phyloP scores from a whole-genome alignment of 2,329 filamentous ascomycete genomes.

The Cladobotryum mycophilum region DNA sequence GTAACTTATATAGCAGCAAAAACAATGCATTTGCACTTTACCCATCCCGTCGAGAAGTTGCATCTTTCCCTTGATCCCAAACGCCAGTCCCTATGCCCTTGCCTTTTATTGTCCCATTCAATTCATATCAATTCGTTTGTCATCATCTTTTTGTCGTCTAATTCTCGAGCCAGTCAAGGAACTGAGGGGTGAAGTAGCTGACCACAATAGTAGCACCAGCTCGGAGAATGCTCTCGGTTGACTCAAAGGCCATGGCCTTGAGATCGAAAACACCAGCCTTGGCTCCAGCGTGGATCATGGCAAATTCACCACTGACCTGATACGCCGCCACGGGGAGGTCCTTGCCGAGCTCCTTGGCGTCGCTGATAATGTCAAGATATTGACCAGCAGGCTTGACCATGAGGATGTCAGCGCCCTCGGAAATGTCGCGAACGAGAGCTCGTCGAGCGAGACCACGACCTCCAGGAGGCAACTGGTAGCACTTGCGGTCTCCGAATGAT shows the following conservation, averaged over 20 bases:
- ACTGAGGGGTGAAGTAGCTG: constrained; percentile 87
- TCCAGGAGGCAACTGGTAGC: constrained; percentile 93
- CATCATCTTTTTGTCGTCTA: constrained; percentile 19
- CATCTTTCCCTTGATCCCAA: neutral
- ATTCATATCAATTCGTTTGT: neutral
- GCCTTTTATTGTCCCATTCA: neutral
- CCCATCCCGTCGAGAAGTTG: neutral
- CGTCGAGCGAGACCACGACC: constrained; percentile 86
- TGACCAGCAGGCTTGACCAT: constrained; percentile 98
- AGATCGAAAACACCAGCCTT: constrained; percentile 96
- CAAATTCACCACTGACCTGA: constrained; percentile 93
- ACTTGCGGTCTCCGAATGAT: constrained; percentile 88
- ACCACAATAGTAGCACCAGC: constrained; percentile 91
- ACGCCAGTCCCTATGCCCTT: neutral
- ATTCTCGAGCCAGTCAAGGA: constrained; percentile 59
- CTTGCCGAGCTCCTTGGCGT: constrained; percentile 88
- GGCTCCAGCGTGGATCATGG: constrained; percentile 94
- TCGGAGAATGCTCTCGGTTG: constrained; percentile 84
- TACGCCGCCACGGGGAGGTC: constrained; percentile 93
- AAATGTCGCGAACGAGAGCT: constrained; percentile 84
- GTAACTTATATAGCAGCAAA: no score
- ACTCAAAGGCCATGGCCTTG: constrained; percentile 90
- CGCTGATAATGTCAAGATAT: constrained; percentile 95
- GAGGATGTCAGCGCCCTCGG: constrained; percentile 92
- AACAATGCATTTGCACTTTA: no score